These are phyloP conservation scores for Trichophyton verrucosum DNA, from an alignment of 2,329 filamentous ascomycete species.

Conservation along the genomic window DNA sequence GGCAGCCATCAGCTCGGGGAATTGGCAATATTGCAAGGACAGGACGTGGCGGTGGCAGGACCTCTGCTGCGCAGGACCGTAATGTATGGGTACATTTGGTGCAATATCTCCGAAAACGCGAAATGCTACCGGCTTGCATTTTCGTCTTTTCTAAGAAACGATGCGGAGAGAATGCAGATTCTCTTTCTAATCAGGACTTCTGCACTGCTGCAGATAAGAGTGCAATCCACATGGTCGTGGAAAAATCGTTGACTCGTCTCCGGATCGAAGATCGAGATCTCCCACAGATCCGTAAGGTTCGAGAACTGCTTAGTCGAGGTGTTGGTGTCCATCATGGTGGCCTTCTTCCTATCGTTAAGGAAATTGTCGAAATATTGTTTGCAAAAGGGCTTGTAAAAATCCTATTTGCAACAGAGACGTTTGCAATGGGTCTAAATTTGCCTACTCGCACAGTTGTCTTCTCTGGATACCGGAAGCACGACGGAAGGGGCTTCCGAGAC, in stretches of 20 bases:
- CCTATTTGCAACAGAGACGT: slow-evolving; percentile 93
- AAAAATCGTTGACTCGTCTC: slow-evolving; percentile 81
- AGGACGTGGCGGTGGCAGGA: slow-evolving; percentile 72
- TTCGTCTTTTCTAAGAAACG: slow-evolving; percentile 98
- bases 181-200: slow-evolving; percentile 88
- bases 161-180: slow-evolving; percentile 94
- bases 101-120: slow-evolving; percentile 76
- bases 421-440: slow-evolving; percentile 94
- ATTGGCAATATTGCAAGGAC: slow-evolving; percentile 80
- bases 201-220: slow-evolving; percentile 91
- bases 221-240: slow-evolving; percentile 91
- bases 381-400: slow-evolving; percentile 92
- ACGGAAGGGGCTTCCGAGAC: slow-evolving; percentile 83
- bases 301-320: slow-evolving; percentile 73
- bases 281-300: slow-evolving; percentile 81
- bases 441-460: slow-evolving; percentile 95
- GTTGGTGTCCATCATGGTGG: slow-evolving; percentile 96
- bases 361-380: slow-evolving; percentile 93
- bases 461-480: slow-evolving; percentile 91
- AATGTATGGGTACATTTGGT: slow-evolving; percentile 96
- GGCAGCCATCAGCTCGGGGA: slow-evolving; percentile 44
- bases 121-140: slow-evolving; percentile 80
- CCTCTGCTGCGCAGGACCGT: slow-evolving; percentile 84
- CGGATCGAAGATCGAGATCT: slow-evolving; percentile 79
- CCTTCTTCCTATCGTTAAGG: slow-evolving; percentile 89